Evolutionary conservation across 2,329 filamentous ascomycete genomes (phyloP).

Genomic region (Pseudonectria buxi): DNA sequence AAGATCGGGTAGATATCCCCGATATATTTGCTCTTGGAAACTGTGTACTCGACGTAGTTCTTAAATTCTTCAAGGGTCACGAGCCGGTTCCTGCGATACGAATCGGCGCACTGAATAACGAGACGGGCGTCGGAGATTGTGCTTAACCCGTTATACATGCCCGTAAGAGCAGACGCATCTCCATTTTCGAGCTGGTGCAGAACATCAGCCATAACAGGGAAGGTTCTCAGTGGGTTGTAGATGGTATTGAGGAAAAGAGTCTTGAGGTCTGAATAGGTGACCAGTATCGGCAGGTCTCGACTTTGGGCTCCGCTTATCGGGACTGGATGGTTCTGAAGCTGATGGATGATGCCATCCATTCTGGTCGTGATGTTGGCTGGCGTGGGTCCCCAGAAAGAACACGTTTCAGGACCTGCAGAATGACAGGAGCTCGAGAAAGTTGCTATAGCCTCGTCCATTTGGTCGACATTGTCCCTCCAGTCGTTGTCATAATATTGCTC

Average conservation of each 20-base stretch:
- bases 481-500: constrained; percentile 21
- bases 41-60: constrained; percentile 16
- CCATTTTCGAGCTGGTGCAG: constrained; percentile 22
- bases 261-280: constrained; percentile 25
- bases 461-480: constrained; percentile 15
- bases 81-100: constrained; percentile 23
- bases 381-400: constrained; percentile 25
- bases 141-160: constrained; percentile 8
- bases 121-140: constrained; percentile 14
- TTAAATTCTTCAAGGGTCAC: constrained; percentile 20
- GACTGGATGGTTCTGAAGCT: constrained; percentile 21
- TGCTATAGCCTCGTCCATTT: constrained; percentile 16
- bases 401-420: constrained; percentile 18
- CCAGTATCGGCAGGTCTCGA: constrained; percentile 11
- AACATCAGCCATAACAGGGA: constrained; percentile 21
- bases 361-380: constrained; percentile 19
- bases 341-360: constrained; percentile 19
- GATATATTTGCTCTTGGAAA: constrained; percentile 25
- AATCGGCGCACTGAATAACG: constrained; percentile 23
- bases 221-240: constrained; percentile 16
- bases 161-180: constrained; percentile 20
- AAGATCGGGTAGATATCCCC: constrained; percentile 25
- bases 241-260: constrained; percentile 17
- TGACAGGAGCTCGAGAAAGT: constrained; percentile 17
- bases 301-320: constrained; percentile 14